phyloP scores from a whole-genome alignment of 73 alveolate species.

The Halteria grandinella region DNA sequence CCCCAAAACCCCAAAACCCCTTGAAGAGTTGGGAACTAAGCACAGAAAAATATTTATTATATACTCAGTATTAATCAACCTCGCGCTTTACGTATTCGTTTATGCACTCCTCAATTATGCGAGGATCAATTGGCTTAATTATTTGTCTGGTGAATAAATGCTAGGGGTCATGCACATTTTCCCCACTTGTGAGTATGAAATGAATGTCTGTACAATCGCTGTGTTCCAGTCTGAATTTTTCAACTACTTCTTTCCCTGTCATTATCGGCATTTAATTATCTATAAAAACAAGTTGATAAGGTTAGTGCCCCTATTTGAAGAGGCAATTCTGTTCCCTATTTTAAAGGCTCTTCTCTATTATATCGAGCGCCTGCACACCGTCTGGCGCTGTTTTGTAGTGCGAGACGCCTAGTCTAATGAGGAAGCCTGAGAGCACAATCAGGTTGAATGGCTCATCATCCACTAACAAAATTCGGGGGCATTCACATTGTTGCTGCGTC shows the following conservation, averaged over 20 bases:
- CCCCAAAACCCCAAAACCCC: no score
- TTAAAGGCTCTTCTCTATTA: neutral
- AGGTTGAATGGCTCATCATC: slow-evolving; percentile 54
- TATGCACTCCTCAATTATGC: no score
- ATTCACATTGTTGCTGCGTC: neutral
- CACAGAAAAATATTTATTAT: no score
- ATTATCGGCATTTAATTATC: neutral
- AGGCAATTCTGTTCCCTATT: no score
- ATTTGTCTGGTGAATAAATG: no score
- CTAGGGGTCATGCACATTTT: no score
- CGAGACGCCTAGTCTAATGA: neutral
- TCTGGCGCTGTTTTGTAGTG: neutral
- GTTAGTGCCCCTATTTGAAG: neutral
- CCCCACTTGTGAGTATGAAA: no score
- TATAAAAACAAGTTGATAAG: neutral
- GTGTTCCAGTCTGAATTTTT: neutral
- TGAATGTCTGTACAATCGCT: no score
- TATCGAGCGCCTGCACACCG: slow-evolving; percentile 28
- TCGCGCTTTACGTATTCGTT: no score
- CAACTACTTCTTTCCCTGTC: neutral
- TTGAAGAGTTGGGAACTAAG: no score
- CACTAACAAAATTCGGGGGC: slow-evolving; percentile 8
- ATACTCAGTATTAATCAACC: no score
- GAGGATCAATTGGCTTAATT: no score
- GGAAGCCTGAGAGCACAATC: neutral